Conservation (phyloP, 2,329 filamentous ascomycete species). For the Alternaria brassicae region DNA sequence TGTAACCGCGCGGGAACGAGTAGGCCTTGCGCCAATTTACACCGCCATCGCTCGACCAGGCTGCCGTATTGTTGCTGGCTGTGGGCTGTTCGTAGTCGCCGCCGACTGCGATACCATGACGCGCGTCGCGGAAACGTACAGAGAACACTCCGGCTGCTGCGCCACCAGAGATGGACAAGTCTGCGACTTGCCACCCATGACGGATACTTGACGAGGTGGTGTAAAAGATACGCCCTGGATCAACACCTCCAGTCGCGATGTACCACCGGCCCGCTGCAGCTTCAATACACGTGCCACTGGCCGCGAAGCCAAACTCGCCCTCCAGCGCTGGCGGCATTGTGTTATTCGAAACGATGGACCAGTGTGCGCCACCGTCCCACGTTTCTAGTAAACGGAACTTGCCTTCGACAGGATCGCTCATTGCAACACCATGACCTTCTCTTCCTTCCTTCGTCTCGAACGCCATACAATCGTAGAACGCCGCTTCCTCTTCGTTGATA, state of each 20-base stretch:
- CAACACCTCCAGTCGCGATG: slow-evolving; percentile 35
- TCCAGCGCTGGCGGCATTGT: slow-evolving; percentile 29
- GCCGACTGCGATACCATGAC: slow-evolving; percentile 36
- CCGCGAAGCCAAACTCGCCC: slow-evolving; percentile 38
- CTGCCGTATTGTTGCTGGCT: slow-evolving; percentile 26
- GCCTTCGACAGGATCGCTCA: slow-evolving; percentile 41
- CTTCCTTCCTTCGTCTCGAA: slow-evolving; percentile 27
- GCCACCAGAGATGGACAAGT: slow-evolving; percentile 31
- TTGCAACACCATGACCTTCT: slow-evolving; percentile 29
- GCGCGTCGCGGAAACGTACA: slow-evolving; percentile 35
- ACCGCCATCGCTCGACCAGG: slow-evolving; percentile 38
- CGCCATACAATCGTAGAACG: slow-evolving; percentile 42
- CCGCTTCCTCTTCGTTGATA: slow-evolving; percentile 31
- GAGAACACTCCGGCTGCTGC: slow-evolving; percentile 40
- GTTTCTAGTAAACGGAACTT: slow-evolving; percentile 40
- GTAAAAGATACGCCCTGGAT: slow-evolving; percentile 34
- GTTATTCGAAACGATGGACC: slow-evolving; percentile 22
- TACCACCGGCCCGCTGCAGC: slow-evolving; percentile 39
- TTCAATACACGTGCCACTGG: slow-evolving; percentile 38
- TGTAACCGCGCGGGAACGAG: slow-evolving; percentile 37
- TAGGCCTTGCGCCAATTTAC: slow-evolving; percentile 27
- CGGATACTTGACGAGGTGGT: slow-evolving; percentile 16
- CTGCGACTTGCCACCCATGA: slow-evolving; percentile 28
- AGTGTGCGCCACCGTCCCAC: slow-evolving; percentile 32
- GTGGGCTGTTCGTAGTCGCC: slow-evolving; percentile 36